phyloP scores from a whole-genome alignment of 2,329 filamentous ascomycete species.

The Alternaria sp. region DNA sequence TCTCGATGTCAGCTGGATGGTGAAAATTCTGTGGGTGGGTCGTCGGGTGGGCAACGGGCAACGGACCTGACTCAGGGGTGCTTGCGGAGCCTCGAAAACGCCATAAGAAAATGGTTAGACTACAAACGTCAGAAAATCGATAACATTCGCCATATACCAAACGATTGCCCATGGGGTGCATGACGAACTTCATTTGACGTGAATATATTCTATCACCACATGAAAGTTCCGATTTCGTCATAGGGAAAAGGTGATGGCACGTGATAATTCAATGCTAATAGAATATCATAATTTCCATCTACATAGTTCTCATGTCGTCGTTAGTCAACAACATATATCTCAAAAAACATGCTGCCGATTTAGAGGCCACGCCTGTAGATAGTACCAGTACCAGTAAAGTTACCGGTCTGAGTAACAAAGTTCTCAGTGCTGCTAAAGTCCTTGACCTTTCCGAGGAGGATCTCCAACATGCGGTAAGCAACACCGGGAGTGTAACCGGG shows the following conservation, averaged over 20 bases:
- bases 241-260: neutral
- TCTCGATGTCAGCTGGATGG: neutral
- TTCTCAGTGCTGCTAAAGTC: slow-evolving; percentile 46
- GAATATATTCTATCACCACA: accelerated
- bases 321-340: neutral
- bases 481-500: slow-evolving; percentile 56
- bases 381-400: slow-evolving; percentile 40
- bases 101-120: neutral
- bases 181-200: neutral
- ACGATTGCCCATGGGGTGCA: accelerated
- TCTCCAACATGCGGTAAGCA: slow-evolving; percentile 53
- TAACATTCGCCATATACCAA: no score
- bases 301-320: neutral
- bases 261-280: neutral
- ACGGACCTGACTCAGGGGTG: neutral
- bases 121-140: no score
- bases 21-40: neutral
- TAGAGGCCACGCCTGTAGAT: slow-evolving; percentile 30
- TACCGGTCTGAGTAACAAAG: slow-evolving; percentile 49
- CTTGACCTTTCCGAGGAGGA: slow-evolving; percentile 52
- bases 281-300: neutral
- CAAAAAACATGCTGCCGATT: neutral
- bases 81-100: neutral
- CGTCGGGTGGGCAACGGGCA: neutral
- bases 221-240: no score